These are phyloP conservation scores for Gentiana macrophylla DNA, from an alignment of 257 asterid species.

Conservation along the genomic window DNA sequence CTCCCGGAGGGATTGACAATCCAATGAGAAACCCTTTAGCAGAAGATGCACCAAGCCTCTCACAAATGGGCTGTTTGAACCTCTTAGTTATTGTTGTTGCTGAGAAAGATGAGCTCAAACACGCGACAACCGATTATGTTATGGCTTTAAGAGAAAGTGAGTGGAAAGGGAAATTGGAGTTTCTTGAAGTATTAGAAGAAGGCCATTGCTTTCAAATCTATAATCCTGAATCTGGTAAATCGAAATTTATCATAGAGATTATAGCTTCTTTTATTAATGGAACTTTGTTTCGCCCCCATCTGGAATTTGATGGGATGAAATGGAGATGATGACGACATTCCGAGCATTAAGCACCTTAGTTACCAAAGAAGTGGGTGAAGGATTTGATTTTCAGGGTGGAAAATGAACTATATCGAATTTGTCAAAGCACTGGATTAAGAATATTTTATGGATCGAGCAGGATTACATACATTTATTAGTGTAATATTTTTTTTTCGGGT, in stretches of 20 bases:
- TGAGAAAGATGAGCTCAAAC: constrained; percentile 14
- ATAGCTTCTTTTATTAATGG: constrained; percentile 5
- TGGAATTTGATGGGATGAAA: too few species aligned
- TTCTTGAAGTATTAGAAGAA: constrained; percentile 9
- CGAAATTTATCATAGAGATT: neutral
- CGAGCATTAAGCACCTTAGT: too few species aligned
- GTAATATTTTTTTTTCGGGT: too few species aligned
- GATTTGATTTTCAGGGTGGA: too few species aligned
- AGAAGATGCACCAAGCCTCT: constrained; percentile 14
- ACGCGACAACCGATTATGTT: neutral
- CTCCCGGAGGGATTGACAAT: constrained; percentile 14
- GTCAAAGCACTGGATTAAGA: too few species aligned
- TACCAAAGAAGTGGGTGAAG: too few species aligned
- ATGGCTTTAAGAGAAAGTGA: constrained; percentile 10
- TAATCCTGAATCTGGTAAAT: neutral
- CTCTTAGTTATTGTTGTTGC: constrained; percentile 5
- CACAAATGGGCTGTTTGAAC: constrained; percentile 3
- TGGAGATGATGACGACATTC: too few species aligned
- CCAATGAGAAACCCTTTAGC: constrained; percentile 15
- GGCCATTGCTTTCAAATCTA: constrained; percentile 10
- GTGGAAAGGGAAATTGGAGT: constrained; percentile 9
- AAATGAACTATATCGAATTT: too few species aligned
- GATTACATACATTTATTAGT: too few species aligned
- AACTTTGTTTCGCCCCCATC: neutral
- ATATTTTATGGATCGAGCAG: too few species aligned